These are phyloP conservation scores for Solanum commersonii DNA, from an alignment of 257 asterid species.

Conservation along the genomic window DNA sequence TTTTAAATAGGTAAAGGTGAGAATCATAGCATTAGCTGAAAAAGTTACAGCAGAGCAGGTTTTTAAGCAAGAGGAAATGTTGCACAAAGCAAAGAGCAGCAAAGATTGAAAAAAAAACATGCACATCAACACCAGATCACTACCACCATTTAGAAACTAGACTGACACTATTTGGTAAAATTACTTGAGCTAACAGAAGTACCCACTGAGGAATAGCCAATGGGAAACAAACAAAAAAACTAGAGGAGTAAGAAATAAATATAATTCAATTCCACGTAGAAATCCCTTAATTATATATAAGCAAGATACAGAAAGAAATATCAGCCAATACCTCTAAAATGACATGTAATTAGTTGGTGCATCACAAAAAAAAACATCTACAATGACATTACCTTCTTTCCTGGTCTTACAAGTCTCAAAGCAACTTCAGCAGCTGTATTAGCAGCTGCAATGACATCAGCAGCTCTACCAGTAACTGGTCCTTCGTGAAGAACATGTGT, in stretches of 20 bases:
- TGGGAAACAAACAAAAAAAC: not conserved
- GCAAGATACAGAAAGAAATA: not conserved
- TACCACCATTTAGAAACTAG: not conserved
- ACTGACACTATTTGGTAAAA: not conserved
- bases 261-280: not conserved
- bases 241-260: not conserved
- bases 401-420: conserved; percentile 86
- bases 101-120: not conserved
- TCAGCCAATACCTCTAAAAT: not conserved
- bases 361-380: not conserved
- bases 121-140: not conserved
- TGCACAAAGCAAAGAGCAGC: not conserved
- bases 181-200: not conserved
- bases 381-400: conserved; percentile 47
- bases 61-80: not conserved
- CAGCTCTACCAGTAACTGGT: conserved; percentile 80
- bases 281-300: not conserved
- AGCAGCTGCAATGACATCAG: conserved; percentile 95
- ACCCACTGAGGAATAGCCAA: not conserved
- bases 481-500: conserved; percentile 81
- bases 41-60: not conserved
- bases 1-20: not conserved
- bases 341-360: not conserved
- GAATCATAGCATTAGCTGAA: not conserved
- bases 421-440: conserved; percentile 97